A percentile compares a stretch with the other conserved stretches of the same genome.
These are phyloP conservation scores for Penicillium capsulatum DNA, from an alignment of 2,329 filamentous ascomycete species.

Conservation along the genomic window DNA sequence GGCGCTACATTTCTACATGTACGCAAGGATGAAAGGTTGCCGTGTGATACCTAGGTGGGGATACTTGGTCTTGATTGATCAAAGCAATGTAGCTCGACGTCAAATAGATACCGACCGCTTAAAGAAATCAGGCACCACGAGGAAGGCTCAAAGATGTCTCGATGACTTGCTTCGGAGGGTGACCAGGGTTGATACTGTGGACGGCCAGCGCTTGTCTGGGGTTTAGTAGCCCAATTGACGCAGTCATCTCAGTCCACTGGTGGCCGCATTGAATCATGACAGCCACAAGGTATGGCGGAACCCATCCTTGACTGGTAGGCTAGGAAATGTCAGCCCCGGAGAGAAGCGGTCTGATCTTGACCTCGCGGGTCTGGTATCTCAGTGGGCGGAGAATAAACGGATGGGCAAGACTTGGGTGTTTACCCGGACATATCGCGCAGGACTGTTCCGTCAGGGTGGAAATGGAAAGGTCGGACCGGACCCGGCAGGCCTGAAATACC, in stretches of 20 bases:
- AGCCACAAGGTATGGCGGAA: constrained; percentile 6
- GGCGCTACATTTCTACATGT: background rate
- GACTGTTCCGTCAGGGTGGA: constrained; percentile 12
- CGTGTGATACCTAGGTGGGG: background rate
- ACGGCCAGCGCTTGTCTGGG: constrained; percentile 1
- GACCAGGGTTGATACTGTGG: constrained; percentile 3
- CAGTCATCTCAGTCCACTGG: constrained; percentile 6
- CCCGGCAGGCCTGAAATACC: background rate
- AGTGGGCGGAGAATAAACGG: constrained; percentile 17
- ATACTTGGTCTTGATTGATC: constrained; percentile 11
- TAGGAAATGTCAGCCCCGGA: constrained; percentile 3
- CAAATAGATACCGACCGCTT: constrained; percentile 14
- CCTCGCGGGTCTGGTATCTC: constrained; percentile 14
- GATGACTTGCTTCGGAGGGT: constrained; percentile 5
- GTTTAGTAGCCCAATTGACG: background rate
- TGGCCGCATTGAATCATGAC: constrained; percentile 8
- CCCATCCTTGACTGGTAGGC: constrained; percentile 7
- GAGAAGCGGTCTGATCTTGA: constrained; percentile 10
- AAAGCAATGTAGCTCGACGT: constrained; percentile 13
- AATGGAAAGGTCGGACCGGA: constrained; percentile 8
- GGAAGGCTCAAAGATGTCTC: constrained; percentile 15
- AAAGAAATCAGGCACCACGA: constrained; percentile 12
- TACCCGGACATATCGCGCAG: constrained; percentile 16
- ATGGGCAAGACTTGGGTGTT: constrained; percentile 17
- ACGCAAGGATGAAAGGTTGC: background rate